Evolutionary conservation across 1,284 basidiomycete genomes (phyloP), one percentile per base, ranked within the genome.

Genomic region (Boletus smithii): DNA sequence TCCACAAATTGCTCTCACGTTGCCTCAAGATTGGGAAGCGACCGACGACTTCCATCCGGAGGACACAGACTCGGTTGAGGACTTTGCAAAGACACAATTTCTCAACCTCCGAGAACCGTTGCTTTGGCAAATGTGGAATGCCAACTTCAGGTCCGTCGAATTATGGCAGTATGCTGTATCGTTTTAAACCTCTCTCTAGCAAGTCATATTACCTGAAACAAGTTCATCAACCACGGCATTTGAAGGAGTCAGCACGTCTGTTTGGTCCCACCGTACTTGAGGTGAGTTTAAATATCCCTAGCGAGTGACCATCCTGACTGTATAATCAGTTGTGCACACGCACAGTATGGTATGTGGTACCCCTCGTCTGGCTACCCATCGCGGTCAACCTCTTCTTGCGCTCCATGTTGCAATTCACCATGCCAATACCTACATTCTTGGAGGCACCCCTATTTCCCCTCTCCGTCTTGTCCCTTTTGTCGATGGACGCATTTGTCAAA

Each of bases 121-220:
- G 53, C 71, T 97, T 57, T 73, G 76, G 65, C 93, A 97, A 69
- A 80, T 97, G 60, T 91, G 86, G 84, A 71, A 82, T 53, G 79
- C 81, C 27, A 88, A 90, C 64, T 97, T 90, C 63, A 88, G 81
- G 83, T 80, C 46, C 16, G 49, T 43, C 33, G 4, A 1, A 11
- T 29, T 11, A 10, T 16, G 0, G 7, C 8, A 5, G 3, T 5
- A 1, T 32, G n/a, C 27, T 9, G 24, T 44, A 22, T 27, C 8
- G 20, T 20, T 37, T 24, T 41, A 38, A 33, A 29, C 37, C 18
- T 36, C 40, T 38, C 24, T 65, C 44, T 58, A 86, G 87, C 62
- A 99, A 99, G 75, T 83, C 88, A 18, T 99, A 97, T 67, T 99
- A 99, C 68, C 76, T 99, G 44, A 81, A 91, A 62, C 95, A 99